phyloP scores from a whole-genome alignment of 208 protist species.

The Wallacemonas collosoma region DNA sequence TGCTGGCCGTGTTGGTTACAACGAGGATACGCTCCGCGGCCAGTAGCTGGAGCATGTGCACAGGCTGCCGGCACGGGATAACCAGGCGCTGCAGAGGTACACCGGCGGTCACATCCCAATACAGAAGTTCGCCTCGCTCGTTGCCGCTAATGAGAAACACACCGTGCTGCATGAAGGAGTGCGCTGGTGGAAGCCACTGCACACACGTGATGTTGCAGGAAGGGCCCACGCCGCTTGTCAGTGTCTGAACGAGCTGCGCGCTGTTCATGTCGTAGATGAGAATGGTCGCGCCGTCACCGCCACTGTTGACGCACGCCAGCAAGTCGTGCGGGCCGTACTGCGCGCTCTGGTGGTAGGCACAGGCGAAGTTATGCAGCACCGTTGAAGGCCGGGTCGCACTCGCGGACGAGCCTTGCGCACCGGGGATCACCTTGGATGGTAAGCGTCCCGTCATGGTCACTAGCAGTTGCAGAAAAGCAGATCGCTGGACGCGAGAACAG shows the following conservation, averaged over 20 bases:
- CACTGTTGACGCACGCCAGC: conserved; percentile 59
- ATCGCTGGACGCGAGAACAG: not conserved
- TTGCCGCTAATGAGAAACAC: conserved; percentile 72
- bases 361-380: conserved; percentile 6
- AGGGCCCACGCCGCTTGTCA: conserved; percentile 44
- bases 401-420: not conserved
- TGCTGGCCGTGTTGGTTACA: conserved; percentile 43
- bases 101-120: conserved; percentile 81
- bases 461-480: not conserved
- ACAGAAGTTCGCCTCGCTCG: conserved; percentile 42
- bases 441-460: not conserved
- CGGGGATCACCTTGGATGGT: conserved; percentile 10
- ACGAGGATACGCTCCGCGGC: conserved; percentile 64
- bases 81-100: conserved; percentile 52
- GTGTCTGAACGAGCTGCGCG: conserved; percentile 74
- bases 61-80: conserved; percentile 38
- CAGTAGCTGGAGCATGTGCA: conserved; percentile 50
- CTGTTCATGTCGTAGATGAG: conserved; percentile 81
- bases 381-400: not conserved
- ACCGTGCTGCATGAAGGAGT: conserved; percentile 66
- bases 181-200: conserved; percentile 57
- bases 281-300: conserved; percentile 47
- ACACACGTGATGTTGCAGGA: conserved; percentile 54
- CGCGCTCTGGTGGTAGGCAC: conserved; percentile 49
- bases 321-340: conserved; percentile 73